These are phyloP conservation scores for Gyromitra esculenta DNA, from an alignment of 2,329 filamentous ascomycete genomes.

Conservation along the genomic window DNA sequence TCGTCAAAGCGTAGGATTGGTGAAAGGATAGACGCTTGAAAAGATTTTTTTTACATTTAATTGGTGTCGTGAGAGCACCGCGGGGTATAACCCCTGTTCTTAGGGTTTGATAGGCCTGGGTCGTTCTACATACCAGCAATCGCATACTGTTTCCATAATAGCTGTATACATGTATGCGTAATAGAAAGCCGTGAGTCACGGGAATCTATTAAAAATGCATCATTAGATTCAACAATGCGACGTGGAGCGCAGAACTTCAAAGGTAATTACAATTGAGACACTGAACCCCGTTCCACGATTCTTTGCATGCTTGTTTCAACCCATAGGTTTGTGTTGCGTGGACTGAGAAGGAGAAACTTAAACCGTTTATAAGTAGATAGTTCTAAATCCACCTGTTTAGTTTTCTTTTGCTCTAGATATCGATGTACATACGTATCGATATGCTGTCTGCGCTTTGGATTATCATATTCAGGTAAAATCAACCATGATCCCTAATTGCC, in stretches of 20 bases:
- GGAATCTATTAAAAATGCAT: slow-evolving; percentile 30
- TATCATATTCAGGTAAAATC: slow-evolving; percentile 9
- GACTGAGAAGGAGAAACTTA: slow-evolving; percentile 1
- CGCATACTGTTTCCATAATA: slow-evolving; percentile 20
- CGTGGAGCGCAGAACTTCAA: slow-evolving; percentile 32
- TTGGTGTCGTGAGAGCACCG: slow-evolving; percentile 27
- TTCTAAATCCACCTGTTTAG: slow-evolving; percentile 38
- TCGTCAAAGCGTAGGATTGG: slow-evolving; percentile 6
- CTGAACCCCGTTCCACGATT: slow-evolving; percentile 10
- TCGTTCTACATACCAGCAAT: slow-evolving; percentile 2
- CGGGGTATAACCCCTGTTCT: slow-evolving; percentile 35
- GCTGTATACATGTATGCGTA: slow-evolving; percentile 30
- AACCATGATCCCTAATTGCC: neutral
- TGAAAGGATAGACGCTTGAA: slow-evolving; percentile 17
- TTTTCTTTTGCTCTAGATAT: slow-evolving; percentile 8
- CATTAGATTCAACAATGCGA: slow-evolving; percentile 28
- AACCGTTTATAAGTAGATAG: neutral
- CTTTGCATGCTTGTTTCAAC: slow-evolving; percentile 10
- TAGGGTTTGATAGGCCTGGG: slow-evolving; percentile 34
- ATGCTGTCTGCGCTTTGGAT: slow-evolving; percentile 32
- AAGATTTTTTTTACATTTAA: slow-evolving; percentile 2
- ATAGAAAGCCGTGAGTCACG: slow-evolving; percentile 15
- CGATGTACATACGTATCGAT: slow-evolving; percentile 43
- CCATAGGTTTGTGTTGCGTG: slow-evolving; percentile 9
- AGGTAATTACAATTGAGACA: neutral